Evolutionary conservation across 768 basidiomycete species (phyloP), one percentile per base, ranked within the genome.

Genomic region (Tephrocybe sp.): DNA sequence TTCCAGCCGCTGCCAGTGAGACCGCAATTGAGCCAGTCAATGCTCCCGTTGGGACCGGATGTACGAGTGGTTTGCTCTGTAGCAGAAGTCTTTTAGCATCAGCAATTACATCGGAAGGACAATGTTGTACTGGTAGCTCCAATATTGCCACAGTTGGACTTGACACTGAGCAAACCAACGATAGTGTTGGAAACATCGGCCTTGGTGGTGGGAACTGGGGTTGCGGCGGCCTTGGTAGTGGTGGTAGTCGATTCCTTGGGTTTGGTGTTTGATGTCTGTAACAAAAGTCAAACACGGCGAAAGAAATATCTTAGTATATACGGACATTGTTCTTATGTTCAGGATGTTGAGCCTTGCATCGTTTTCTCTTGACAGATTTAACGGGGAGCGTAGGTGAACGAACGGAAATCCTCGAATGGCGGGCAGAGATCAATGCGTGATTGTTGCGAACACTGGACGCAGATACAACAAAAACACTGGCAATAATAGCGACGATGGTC

Each of bases 21-120:
- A 37, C 89, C 90, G 61, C 91, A 93, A 70, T 89, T 90, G 58
- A 93, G 66, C 80, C 85, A 93, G 48, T 81, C 73, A 42, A 88
- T 82, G 61, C 74, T 65, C n/a, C 87, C 86, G 61, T 89, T 89
- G 15, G 86, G 86, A 15, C 88, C 88, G 34, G 70, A 68, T 21
- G 72, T 67, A 6, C 65, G 59, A 3, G 79, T 83, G 54, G 76
- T 69, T 34, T 79, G 51, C 59, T 59, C 85, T 88, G 60, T 38
- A 47, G 47, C 46, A 50, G 10, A 17, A 20, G 14, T 39, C 28
- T 3, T 51, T 24, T 24, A 54, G 9, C 41, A 36, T 23, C 1
- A 30, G n/a, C 48, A 17, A 10, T 43, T 18, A 17, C 42, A 12
- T 17, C 24, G 36, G 34, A 14, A 48, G 51, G 14, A 44, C 20